Evolutionary conservation across 116 monocot genomes (phyloP), one percentile per base, ranked within the genome.

Genomic region (Phalaenopsis hybrid): DNA sequence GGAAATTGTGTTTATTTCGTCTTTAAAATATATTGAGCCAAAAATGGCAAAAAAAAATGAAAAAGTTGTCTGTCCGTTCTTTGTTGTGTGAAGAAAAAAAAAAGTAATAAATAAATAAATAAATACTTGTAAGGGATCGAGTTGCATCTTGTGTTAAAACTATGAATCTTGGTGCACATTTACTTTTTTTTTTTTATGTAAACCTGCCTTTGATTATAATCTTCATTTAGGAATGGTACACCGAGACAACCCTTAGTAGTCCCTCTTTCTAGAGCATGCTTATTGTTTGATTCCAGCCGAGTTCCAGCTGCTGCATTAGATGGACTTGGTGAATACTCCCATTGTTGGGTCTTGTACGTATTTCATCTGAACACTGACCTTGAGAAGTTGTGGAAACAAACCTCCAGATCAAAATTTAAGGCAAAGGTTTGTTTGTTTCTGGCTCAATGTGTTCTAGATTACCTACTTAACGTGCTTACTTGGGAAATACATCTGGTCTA

Each of bases 291-390:
- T 82, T 82, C 84, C 8, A 70, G 80, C 78, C 85, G 90, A 21
- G 93, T 89, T 74, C 94, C 90, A 74, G 75, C 84, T 16, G 84
- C 82, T 49, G 89, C 94, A 34, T 88, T 97, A 6, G 92, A 97
- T 85, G 97, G 97, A 46, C 90, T 97, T 79, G 44, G 84, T 13
- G 88, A 88, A 12, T 97, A 91, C 77, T 97, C 97, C 10, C 94
- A 97, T 79, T 97, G 94, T 63, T 97, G 97, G 97, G 86, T 97
- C 44, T 83, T 97, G 37, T 97, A 90, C 83, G 91, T 97, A 34
- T 97, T 97, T 83, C 94, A 97, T 85, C 82, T 97, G 44, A 97
- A 97, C 68, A 97, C 97, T 57, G 86, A 94, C 80, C 92, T 97
- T 84, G 94, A 97, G 55, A 97, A 94, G 81, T 72, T 92, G 86